Evolutionary conservation across 2,329 filamentous ascomycete species (phyloP).

Genomic region (Epichloe coenophiala): DNA sequence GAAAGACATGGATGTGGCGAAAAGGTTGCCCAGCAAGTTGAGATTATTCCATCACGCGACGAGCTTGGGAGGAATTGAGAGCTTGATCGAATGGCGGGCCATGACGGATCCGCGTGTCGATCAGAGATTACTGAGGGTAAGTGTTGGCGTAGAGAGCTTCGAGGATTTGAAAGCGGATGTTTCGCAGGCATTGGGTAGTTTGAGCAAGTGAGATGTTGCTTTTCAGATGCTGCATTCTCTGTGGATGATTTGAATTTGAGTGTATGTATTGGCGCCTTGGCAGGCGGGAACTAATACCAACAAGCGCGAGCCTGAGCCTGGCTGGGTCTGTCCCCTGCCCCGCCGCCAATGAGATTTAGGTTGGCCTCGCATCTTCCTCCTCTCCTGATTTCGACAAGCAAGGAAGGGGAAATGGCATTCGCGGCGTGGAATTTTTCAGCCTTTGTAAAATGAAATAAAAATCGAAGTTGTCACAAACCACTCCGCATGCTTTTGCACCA

Average conservation of each 20-base stretch:
- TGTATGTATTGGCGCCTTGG: too few relatives aligned
- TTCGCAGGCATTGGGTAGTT: slow-evolving; percentile 46
- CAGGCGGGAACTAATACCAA: background rate
- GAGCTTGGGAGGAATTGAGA: slow-evolving; percentile 85
- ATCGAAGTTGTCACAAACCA: too few relatives aligned
- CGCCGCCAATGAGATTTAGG: background rate
- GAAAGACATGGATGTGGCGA: slow-evolving; percentile 47
- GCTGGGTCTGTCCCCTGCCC: background rate
- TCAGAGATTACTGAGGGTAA: slow-evolving; percentile 60
- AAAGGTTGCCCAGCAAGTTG: slow-evolving; percentile 62
- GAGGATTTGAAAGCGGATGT: slow-evolving; percentile 75
- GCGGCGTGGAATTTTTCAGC: too few relatives aligned
- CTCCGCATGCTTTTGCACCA: too few relatives aligned
- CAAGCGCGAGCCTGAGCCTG: too few relatives aligned
- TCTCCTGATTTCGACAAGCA: background rate
- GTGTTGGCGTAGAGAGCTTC: slow-evolving; percentile 74
- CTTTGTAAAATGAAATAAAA: too few relatives aligned
- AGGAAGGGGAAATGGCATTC: background rate
- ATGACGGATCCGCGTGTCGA: slow-evolving; percentile 73
- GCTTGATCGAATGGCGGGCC: slow-evolving; percentile 87
- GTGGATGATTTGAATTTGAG: too few relatives aligned
- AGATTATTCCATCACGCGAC: slow-evolving; percentile 87
- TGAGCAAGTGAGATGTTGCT: slow-evolving; percentile 18
- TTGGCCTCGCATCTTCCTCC: background rate
- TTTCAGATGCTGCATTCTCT: too few relatives aligned